phyloP scores from a whole-genome alignment of 2,329 filamentous ascomycete genomes.

The Ophiocordyceps sinensis region DNA sequence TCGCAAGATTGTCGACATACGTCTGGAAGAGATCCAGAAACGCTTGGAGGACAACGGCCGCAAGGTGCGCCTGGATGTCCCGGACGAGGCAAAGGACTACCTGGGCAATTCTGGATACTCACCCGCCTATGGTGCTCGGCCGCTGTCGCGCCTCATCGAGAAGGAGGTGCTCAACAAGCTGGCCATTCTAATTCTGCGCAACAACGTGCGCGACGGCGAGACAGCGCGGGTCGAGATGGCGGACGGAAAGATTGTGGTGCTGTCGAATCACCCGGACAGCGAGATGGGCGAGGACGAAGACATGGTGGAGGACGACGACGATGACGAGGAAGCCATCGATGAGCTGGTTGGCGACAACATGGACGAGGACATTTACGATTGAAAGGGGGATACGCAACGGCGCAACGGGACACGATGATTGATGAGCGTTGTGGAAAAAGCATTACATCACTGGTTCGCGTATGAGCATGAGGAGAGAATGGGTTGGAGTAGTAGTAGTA shows the following conservation, averaged over 20 bases:
- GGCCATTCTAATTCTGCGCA: constrained; percentile 79
- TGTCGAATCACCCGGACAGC: constrained; percentile 64
- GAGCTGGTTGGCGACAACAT: constrained; percentile 48
- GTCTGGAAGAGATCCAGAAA: constrained; percentile 78
- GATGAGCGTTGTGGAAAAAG: background rate
- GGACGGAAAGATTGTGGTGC: constrained; percentile 64
- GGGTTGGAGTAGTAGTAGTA: background rate
- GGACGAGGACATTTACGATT: constrained; percentile 42
- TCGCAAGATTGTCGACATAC: constrained; percentile 86
- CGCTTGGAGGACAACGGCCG: constrained; percentile 74
- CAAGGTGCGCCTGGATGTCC: constrained; percentile 72
- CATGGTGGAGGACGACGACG: constrained; percentile 59
- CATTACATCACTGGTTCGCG: background rate
- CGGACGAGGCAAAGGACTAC: constrained; percentile 80
- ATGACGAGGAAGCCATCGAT: constrained; percentile 59
- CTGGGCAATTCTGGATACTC: constrained; percentile 85
- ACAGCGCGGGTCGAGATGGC: constrained; percentile 63
- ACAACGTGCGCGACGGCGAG: constrained; percentile 76
- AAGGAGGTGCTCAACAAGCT: constrained; percentile 92
- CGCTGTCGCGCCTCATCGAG: constrained; percentile 80
- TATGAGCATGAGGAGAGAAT: background rate
- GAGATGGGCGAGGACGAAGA: constrained; percentile 50
- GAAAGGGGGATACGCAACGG: constrained; percentile 5
- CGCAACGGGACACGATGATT: background rate
- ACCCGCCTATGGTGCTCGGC: constrained; percentile 85